phyloP scores from a whole-genome alignment of 2,329 filamentous ascomycete species.

The Venturia pyrina region DNA sequence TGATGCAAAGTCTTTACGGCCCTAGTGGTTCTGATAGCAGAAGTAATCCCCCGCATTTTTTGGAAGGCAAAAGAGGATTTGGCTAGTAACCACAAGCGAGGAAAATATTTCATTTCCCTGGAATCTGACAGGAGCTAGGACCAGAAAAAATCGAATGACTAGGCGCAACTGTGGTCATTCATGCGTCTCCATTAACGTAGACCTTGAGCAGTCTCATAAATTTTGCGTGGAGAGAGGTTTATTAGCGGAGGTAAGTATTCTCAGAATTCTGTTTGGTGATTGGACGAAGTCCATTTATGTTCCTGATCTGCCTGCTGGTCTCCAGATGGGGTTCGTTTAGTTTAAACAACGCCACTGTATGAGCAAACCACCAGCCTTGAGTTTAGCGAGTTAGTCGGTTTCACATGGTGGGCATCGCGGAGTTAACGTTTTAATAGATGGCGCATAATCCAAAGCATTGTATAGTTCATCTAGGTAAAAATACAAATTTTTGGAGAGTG shows the following conservation, averaged over 20 bases:
- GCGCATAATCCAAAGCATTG: not conserved
- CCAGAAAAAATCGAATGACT: not conserved
- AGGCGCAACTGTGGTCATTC: not conserved
- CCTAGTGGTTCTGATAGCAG: not conserved
- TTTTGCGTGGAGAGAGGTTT: not conserved
- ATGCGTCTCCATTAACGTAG: not conserved
- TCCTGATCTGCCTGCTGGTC: not conserved
- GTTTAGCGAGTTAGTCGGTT: not conserved
- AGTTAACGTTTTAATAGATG: slow-evolving; percentile 1
- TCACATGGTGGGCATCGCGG: not conserved
- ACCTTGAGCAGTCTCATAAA: not conserved
- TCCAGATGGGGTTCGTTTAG: not conserved
- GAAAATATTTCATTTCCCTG: not conserved
- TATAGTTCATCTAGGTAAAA: slow-evolving; percentile 4
- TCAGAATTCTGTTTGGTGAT: not conserved
- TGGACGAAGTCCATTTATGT: not conserved
- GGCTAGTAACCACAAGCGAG: not conserved
- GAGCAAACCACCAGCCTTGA: not conserved
- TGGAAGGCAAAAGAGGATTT: not conserved
- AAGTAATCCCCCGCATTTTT: not conserved
- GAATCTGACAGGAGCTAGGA: not conserved
- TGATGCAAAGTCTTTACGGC: not conserved
- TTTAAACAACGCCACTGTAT: slow-evolving; percentile 1
- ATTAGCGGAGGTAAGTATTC: not conserved
- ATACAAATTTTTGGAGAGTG: not conserved